Base-by-base conservation (phyloP, 164 flowering plant genomes). In the Vitis rupestris region DNA sequence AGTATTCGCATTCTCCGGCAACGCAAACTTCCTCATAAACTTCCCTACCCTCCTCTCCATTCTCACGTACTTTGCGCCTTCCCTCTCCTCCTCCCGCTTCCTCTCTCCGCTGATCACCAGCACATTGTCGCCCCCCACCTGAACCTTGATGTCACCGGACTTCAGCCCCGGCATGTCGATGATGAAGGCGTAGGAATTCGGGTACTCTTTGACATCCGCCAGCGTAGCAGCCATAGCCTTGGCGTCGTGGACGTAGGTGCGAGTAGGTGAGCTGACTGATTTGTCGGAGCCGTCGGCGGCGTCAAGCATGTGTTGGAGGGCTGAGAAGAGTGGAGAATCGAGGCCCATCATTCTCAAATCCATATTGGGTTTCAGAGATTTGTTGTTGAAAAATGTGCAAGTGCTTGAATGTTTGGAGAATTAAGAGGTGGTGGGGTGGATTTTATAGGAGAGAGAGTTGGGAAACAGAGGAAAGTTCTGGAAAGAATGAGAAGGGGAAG, bases 31-130 rank as follows among this genome's bases (percentile, higher is more conserved):
- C 86, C 84, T 85, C 89, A 86, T 74, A 48, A 80, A 82, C 77
- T 86, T 88, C 10, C 90, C 93, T 0, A 78, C 67, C 78, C 89
- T 67, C 66, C 93, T 74, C 78, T 88, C 93, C 90, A 84, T 83
- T 61, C 83, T 80, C 74, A 86, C 19, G 31, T 80, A 88, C 86
- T 80, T 85, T 10, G 64, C 88, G 0, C 77, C 90, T 10, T 79
- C 84, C 60, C 84, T 77, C 72, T 82, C 82, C 70, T 78, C 82
- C 60, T 76, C 81, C 31, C 76, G 51, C 78, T 72, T 77, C 72
- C 84, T 62, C 76, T 81, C 82, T 3, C 82, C 84, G 53, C 72
- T 69, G 11, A 78, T 60, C 67, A 78, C 60, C 59, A 81, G 70
- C 69, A 81, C 78, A 49, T 81, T 81, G 61, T 74, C 82, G 27